Conservation (phyloP, 2,329 filamentous ascomycete species). For the Colletotrichum agaves region DNA sequence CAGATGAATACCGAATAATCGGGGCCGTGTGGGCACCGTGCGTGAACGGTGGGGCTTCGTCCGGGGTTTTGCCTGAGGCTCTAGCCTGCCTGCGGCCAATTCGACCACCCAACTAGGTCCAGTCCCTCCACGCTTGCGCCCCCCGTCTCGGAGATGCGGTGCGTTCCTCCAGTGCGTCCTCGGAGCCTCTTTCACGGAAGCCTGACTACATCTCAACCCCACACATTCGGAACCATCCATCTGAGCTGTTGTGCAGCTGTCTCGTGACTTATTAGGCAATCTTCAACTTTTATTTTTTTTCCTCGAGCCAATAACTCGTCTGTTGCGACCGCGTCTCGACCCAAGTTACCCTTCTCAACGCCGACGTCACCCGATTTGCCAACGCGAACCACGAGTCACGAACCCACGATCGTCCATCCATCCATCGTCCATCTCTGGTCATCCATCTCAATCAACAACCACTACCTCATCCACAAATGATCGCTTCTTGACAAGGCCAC, state of each 20-base stretch:
- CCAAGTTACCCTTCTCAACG: conserved; percentile 19
- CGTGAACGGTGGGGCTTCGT: neutral
- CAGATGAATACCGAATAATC: neutral
- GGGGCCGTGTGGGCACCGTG: conserved; percentile 6
- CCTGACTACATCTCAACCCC: conserved; percentile 38
- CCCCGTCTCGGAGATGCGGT: conserved; percentile 34
- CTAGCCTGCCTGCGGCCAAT: neutral
- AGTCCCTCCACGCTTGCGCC: conserved; percentile 24
- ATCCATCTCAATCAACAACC: conserved; percentile 28
- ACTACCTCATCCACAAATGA: conserved; percentile 20
- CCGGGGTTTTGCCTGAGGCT: conserved; percentile 37
- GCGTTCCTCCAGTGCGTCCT: conserved; percentile 25
- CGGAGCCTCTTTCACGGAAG: conserved; percentile 31
- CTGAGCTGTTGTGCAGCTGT: conserved; percentile 28
- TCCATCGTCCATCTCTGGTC: conserved; percentile 4
- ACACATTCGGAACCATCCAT: conserved; percentile 33
- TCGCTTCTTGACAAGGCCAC: conserved; percentile 15
- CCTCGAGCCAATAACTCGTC: neutral
- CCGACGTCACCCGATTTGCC: conserved; percentile 34
- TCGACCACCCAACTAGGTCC: neutral
- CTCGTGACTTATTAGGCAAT: neutral
- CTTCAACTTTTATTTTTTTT: conserved; percentile 4
- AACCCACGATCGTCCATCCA: conserved; percentile 3
- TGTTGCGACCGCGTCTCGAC: neutral
- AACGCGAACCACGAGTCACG: conserved; percentile 19